These are phyloP conservation scores for Cyanidioschyzon merolae DNA, from an alignment of 23 red algal genomes.

Conservation along the genomic window DNA sequence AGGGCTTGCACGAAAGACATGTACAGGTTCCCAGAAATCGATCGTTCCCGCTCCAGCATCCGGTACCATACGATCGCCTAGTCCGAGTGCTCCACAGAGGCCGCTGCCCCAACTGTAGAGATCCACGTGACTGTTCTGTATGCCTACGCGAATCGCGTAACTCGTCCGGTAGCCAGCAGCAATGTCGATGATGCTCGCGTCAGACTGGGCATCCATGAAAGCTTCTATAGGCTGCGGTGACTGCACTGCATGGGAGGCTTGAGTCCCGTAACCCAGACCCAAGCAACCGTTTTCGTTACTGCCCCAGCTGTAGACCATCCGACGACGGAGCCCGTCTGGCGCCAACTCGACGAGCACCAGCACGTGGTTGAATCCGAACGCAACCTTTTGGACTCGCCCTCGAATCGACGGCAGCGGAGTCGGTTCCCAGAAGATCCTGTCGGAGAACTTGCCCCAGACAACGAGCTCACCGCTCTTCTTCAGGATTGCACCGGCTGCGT, in stretches of 20 bases:
- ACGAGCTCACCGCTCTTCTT: not conserved
- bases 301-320: slow-evolving; percentile 1
- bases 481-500: not conserved
- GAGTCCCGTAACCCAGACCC: not conserved
- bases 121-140: not conserved
- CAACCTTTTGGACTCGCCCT: not conserved
- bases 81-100: not conserved
- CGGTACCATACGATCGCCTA: not conserved
- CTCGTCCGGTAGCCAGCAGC: slow-evolving; percentile 3
- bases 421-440: not conserved
- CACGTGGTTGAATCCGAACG: not conserved
- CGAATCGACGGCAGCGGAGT: not conserved
- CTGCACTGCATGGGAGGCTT: not conserved
- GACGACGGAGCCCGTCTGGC: not conserved
- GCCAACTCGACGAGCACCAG: not conserved
- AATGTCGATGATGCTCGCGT: not conserved
- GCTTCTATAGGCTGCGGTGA: not conserved
- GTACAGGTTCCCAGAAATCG: not conserved
- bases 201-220: not conserved
- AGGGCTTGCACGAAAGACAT: not conserved
- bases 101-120: slow-evolving; percentile 15
- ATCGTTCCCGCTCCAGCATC: not conserved
- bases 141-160: not conserved
- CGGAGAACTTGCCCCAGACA: slow-evolving; percentile 1
- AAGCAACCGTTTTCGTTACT: slow-evolving; percentile 13